These are phyloP conservation scores for Chamaecrista fasciculata DNA, from an alignment of 306 rosid species.

Conservation along the genomic window DNA sequence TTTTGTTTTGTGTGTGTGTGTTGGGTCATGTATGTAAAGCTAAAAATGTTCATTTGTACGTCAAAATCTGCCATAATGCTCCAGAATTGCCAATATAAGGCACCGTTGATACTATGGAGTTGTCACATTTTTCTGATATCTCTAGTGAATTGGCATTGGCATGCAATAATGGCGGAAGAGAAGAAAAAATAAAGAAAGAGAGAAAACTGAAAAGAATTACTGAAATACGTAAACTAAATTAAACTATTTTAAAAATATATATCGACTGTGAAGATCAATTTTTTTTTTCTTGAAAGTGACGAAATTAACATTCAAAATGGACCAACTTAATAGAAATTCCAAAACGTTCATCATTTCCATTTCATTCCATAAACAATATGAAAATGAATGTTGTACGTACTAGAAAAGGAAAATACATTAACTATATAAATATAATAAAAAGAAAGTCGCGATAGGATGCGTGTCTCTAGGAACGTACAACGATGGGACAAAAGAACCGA, in stretches of 20 bases:
- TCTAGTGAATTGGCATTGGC: constrained; percentile 17
- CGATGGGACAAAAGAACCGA: not conserved
- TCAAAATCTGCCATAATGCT: constrained; percentile 38
- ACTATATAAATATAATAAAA: not conserved
- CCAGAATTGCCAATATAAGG: constrained; percentile 34
- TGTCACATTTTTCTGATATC: constrained; percentile 3
- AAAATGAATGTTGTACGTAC: no score
- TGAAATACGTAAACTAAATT: no score
- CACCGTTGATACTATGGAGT: constrained; percentile 28
- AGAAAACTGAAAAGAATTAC: not conserved
- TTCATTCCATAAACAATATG: no score
- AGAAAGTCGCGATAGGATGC: not conserved
- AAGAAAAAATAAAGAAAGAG: constrained; percentile 7
- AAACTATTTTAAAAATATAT: no score
- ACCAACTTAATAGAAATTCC: no score
- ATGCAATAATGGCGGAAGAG: not conserved
- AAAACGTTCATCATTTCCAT: no score
- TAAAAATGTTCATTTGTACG: constrained; percentile 34
- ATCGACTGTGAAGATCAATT: no score
- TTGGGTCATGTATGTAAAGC: constrained; percentile 37
- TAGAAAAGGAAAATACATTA: no score
- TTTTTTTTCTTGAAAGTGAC: no score
- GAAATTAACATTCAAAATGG: no score
- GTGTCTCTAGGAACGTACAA: not conserved
- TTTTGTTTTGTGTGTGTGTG: constrained; percentile 11